A percentile compares a stretch with the other conserved stretches of the same genome.
Evolutionary conservation across 129 eudicot genomes (phyloP).

Genomic region (Flaveria linearis): DNA sequence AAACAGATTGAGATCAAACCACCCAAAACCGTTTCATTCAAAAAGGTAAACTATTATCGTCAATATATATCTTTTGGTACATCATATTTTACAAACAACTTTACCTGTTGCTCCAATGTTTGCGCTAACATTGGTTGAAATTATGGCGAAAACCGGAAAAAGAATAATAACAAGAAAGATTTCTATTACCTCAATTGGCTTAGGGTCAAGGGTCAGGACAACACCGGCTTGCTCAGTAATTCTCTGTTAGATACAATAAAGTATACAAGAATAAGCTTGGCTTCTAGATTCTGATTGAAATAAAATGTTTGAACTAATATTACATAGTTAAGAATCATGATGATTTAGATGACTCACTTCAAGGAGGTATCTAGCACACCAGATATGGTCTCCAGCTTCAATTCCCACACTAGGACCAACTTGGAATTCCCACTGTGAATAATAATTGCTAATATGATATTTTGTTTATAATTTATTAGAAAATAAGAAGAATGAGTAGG

Average conservation of each 20-base stretch:
- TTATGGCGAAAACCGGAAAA: neutral
- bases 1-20: neutral
- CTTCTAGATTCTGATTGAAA: neutral
- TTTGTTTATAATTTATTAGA: neutral
- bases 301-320: neutral
- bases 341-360: conserved; percentile 52
- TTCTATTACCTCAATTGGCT: conserved; percentile 73
- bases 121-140: neutral
- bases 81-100: neutral
- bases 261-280: conserved; percentile 5
- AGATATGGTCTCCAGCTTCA: conserved; percentile 94
- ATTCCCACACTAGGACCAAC: conserved; percentile 98
- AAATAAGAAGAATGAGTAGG: conserved; percentile 23
- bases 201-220: conserved; percentile 92
- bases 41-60: neutral
- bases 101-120: neutral
- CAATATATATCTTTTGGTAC: neutral
- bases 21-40: neutral
- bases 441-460: neutral
- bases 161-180: conserved; percentile 3
- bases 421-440: conserved; percentile 95
- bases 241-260: conserved; percentile 55
- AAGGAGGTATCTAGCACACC: conserved; percentile 96
- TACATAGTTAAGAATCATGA: neutral
- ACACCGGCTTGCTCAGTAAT: conserved; percentile 99